A percentile compares a stretch with the other conserved stretches of the same genome.
Conservation (phyloP, 495 filamentous ascomycete genomes). For the Pyronema omphalodes region DNA sequence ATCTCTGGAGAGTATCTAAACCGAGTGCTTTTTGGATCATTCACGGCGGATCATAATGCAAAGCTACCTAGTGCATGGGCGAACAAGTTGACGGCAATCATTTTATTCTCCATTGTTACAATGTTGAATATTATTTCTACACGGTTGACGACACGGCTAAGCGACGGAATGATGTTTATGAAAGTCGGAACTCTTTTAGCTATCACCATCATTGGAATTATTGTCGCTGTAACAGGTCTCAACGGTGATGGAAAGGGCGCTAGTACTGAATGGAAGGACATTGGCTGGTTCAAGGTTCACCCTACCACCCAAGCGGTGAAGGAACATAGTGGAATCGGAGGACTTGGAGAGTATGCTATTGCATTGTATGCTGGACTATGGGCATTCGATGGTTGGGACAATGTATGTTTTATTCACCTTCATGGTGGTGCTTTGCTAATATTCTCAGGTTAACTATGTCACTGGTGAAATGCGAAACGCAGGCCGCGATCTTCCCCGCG, state of each 20-base stretch:
- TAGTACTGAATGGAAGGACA: conserved; percentile 70
- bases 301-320: conserved; percentile 1
- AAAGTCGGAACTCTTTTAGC: conserved; percentile 82
- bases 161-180: conserved; percentile 86
- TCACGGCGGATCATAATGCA: conserved; percentile 60
- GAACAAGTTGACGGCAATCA: conserved; percentile 71
- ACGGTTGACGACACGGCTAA: conserved; percentile 61
- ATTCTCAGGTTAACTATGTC: conserved; percentile 74
- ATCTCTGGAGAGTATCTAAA: conserved; percentile 97
- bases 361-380: conserved; percentile 89
- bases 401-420: conserved; percentile 40
- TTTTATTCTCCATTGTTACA: conserved; percentile 57
- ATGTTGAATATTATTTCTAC: conserved; percentile 81
- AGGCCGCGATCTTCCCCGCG: conserved; percentile 70
- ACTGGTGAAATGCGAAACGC: conserved; percentile 91
- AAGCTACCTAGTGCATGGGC: conserved; percentile 52
- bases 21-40: conserved; percentile 39
- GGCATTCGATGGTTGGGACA: conserved; percentile 99
- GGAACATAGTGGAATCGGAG: conserved; percentile 3
- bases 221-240: conserved; percentile 73
- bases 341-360: conserved; percentile 29
- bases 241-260: conserved; percentile 50
- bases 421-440: conserved; percentile 5
- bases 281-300: conserved; percentile 65
- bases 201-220: conserved; percentile 72